Evolutionary conservation across 805 yeast species (phyloP), one percentile per base, ranked within the genome.

Genomic region (Kuraishia floccosa): DNA sequence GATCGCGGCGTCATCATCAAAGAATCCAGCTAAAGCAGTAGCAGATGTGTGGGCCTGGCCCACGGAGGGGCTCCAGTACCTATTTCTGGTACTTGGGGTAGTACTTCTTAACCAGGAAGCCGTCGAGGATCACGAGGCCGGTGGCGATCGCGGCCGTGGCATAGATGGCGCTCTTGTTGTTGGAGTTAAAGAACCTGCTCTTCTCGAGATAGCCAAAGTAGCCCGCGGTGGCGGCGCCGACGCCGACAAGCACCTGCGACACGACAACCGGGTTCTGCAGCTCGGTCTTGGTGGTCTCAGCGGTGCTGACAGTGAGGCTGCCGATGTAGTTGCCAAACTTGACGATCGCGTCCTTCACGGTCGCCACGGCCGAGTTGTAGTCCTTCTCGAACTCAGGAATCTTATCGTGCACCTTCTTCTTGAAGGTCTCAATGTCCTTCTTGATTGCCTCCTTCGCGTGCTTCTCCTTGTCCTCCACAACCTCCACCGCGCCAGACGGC

Each of bases 211-310:
- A 12, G 7, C 16, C 22, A 6, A 15, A 10, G n/a, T 21, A 19
- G 12, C 22, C 17, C 18, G 30, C 34, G 15, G 21, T 19, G 6
- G 26, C 26, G 3, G 20, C 14, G 13, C 30, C 34, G 4, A 25
- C 17, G 8, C 29, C 34, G 9, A 31, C 22, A 3, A 20, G 22
- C 3, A 65, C 51, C 49, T 75, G 80, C 20, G 69, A 50, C 13
- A 68, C 53, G 28, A 76, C 78, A 4, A 68, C 78, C 0, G 83
- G 83, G 56, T 76, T 74, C 43, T 72, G 61, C 39, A 75, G 57
- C 47, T 73, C 80, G 21, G 48, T 48, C 18, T 36, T 27, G 17
- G 57, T 43, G n/a, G n/a, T n/a, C n/a, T n/a, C n/a, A n/a, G n/a
- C n/a, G n/a, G n/a, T n/a, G n/a, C n/a, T n/a, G 13, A n/a, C n/a